Evolutionary conservation across 371 early-diverging fungal genomes (phyloP), one percentile per base, ranked within the genome.

Genomic region (Sanchytrium tribonematis): DNA sequence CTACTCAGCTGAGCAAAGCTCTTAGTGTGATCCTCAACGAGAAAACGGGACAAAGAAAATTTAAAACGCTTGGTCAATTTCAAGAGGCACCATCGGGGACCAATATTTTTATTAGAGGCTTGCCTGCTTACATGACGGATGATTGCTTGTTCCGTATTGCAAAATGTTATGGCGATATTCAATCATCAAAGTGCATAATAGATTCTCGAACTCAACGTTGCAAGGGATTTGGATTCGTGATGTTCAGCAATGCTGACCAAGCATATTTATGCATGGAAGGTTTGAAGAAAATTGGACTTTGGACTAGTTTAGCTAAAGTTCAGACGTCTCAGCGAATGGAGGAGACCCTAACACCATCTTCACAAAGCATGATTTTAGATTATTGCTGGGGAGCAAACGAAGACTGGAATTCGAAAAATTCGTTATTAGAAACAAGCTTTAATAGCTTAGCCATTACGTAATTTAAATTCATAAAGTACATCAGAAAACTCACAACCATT

Each of bases 141-240:
- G 48, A 48, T 22, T 48, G 48, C 48, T 22, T 48, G 48, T 48
- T 12, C 22, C 5, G 22, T 5, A 12, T 48, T 12, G 48, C 48
- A 48, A 48, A 22, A 48, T 48, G 48, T 48, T 48, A 48, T 72
- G 93, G 93, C n/a, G 74, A 74, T 1, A 84, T 93, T 31, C 74
- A 83, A 66, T 89, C 91, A 66, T 84, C 85, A 68, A 93, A 91
- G 71, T 83, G 88, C 1, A 90, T 91, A 32, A 77, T 89, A 66
- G 87, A 91, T 74, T 84, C 82, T 70, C 80, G 79, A 67, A 83
- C 88, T 1, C 84, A 85, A 32, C 81, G 83, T 72, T 93, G 93
- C 74, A 88, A 88, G 76, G 91, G 91, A 0, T 89, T 86, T 75
- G 93, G 93, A 1, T 93, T 93, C 73, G 89, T 89, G 28, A 83